phyloP scores from a whole-genome alignment of 2,329 filamentous ascomycete species.

The Aspergillus caelatus region DNA sequence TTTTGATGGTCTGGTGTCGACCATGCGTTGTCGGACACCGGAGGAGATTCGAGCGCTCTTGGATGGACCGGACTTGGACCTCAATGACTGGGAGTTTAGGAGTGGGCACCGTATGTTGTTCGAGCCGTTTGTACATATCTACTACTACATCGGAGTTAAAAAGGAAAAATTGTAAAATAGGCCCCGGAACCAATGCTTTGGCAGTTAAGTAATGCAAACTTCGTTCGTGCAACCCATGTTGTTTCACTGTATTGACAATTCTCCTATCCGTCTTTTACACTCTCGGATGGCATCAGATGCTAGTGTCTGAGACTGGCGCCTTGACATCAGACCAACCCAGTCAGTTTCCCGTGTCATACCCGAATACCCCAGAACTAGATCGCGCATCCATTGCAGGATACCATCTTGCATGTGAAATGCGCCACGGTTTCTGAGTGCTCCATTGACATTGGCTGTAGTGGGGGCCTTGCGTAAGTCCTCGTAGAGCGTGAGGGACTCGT shows the following conservation, averaged over 20 bases:
- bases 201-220: background rate
- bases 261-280: constrained; percentile 5
- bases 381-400: constrained; percentile 14
- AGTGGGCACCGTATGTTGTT: constrained; percentile 26
- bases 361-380: constrained; percentile 14
- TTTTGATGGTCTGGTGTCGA: constrained; percentile 71
- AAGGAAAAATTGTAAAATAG: background rate
- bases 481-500: constrained; percentile 4
- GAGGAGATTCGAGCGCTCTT: constrained; percentile 66
- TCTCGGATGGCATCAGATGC: constrained; percentile 17
- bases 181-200: accelerated
- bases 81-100: constrained; percentile 20
- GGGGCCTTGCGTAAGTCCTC: constrained; percentile 20
- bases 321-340: constrained; percentile 21
- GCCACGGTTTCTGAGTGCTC: constrained; percentile 18
- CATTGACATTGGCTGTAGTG: constrained; percentile 22
- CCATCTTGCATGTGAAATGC: constrained; percentile 25
- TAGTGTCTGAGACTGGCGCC: constrained; percentile 16
- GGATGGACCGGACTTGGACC: constrained; percentile 29
- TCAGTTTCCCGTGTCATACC: constrained; percentile 23
- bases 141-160: constrained; percentile 23
- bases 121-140: constrained; percentile 21
- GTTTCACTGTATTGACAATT: too few species aligned
- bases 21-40: constrained; percentile 67
- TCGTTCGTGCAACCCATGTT: background rate